Base-by-base conservation (phyloP, 2,329 filamentous ascomycete genomes). In the Juglanconis sp. region DNA sequence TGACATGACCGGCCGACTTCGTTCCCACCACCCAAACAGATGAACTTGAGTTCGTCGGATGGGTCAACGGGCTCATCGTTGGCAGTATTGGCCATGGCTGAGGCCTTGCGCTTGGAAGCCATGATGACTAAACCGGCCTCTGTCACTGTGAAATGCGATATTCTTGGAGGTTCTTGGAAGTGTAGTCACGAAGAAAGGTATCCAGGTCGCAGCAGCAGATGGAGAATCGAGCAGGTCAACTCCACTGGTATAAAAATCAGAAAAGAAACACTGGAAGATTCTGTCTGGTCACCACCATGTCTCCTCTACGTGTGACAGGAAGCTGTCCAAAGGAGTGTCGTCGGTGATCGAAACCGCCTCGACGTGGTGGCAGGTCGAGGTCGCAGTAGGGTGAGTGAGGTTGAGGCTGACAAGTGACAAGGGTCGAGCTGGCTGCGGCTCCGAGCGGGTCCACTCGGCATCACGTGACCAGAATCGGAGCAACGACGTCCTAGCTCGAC, bases 1-100 rank as follows among this genome's bases (percentile, higher is more conserved):
- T 99, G 95, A 75, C 95, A 98, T 66, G 95, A 98, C 66, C 95
- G 85, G 57, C 95, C 95, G 64, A 99, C 95, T 77, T 99, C 95
- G 74, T 97, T 98, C 67, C 95, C 95, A 63, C 95, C 95, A 63
- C 95, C 95, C 42, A 99, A 80, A 69, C 92, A 96, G 57, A 96
- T 84, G 70, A 99, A 99, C 78, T 92, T 90, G 61, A 99, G 85
- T 79, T 98, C 92, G 72, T 99, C 95, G 1, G 92, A 86, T 4
- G 95, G 92, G 69, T 98, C 94, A 61, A 96, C 89, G 1, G 92
- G 91, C 69, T 97, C 92, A 60, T 97, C 92, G 47, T 87, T 83
- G 13, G 76, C 77, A 5, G 80, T 73, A 55, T 86, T 78, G 57
- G 86, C 85, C 82, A 96, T 89, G 9, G 89, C 89, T 60, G 86